Evolutionary conservation across 1,284 basidiomycete species (phyloP), one percentile per base, ranked within the genome.

Genomic region (Microbotryomycetes sp.): DNA sequence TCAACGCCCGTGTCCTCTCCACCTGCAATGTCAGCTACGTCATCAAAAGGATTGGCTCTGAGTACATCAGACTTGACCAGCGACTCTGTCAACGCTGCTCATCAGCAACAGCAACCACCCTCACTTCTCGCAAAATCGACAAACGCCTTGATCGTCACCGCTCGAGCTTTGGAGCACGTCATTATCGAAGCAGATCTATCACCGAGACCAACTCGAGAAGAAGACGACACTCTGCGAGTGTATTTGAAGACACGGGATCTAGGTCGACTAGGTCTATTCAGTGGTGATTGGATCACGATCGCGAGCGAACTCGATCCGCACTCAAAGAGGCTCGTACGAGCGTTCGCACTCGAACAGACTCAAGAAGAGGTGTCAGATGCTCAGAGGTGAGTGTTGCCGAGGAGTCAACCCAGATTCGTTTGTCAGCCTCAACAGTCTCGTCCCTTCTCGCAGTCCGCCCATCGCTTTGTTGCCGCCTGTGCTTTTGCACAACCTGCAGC

Each of bases 231-330:
- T 25, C 42, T 54, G 2, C 49, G 57, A 2, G 65, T 87, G 0
- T 86, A 83, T 68, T 67, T 86, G 28, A 78, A 80, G 25, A 83
- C 85, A 3, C 73, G 78, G 22, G 86, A 88, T 56, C 79, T 97
- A 19, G 84, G 84, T 14, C 80, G 81, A 53, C 76, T 91, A 29
- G 92, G 91, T 0, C 77, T 89, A 4, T 83, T 93, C 66, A 85
- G 85, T 68, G 88, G 89, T 32, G 90, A 96, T 74, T 94, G 92
- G 92, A 91, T 89, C 71, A 69, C 85, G 73, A 60, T 70, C 22
- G 26, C 49, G 49, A 61, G 58, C 62, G 60, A 64, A 56, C 31
- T 65, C 58, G 22, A 23, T 25, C 29, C 49, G 63, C 50, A 67
- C 70, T 71, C 71, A 72, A 63, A 69, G 65, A 69, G 62, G 74